phyloP scores from a whole-genome alignment of 192 early-diverging fungal species.

The Coemansia sp. region DNA sequence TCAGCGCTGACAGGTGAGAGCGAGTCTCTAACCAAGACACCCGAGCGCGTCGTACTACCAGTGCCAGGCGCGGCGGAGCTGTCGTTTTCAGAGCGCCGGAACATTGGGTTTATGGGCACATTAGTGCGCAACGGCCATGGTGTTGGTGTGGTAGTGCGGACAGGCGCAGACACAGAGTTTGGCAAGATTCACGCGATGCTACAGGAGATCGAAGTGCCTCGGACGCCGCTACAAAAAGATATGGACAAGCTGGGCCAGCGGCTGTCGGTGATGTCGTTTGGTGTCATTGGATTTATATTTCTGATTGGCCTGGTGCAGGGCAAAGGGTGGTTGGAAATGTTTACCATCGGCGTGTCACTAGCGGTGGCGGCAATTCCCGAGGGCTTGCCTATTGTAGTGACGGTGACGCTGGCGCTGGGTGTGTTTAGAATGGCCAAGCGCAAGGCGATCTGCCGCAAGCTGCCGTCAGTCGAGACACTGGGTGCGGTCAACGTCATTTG shows the following conservation, averaged over 20 bases:
- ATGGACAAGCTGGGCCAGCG: conserved; percentile 83
- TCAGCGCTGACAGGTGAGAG: conserved; percentile 94
- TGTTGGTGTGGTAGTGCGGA: conserved; percentile 86
- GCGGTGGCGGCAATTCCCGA: conserved; percentile 99
- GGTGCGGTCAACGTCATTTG: conserved; percentile 95
- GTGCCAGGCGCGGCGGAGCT: conserved; percentile 27
- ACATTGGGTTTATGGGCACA: conserved; percentile 96
- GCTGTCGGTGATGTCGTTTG: conserved; percentile 74
- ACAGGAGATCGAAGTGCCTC: conserved; percentile 86
- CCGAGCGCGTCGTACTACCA: conserved; percentile 51
- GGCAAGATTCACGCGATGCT: conserved; percentile 93
- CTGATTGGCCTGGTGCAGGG: conserved; percentile 87
- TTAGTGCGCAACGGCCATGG: conserved; percentile 86
- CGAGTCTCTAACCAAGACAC: conserved; percentile 75
- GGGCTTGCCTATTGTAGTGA: conserved; percentile 95
- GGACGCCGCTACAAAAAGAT: conserved; percentile 89
- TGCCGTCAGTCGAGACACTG: conserved; percentile 91
- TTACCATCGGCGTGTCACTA: conserved; percentile 85
- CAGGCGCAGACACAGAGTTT: conserved; percentile 87
- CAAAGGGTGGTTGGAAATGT: conserved; percentile 90
- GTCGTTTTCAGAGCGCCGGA: conserved; percentile 55
- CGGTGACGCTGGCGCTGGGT: conserved; percentile 89
- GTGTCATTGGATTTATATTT: conserved; percentile 70
- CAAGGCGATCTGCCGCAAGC: conserved; percentile 91
- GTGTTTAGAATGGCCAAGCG: conserved; percentile 90